These are phyloP conservation scores for Leccinum proliferum DNA, from an alignment of 1,284 basidiomycete genomes.

Conservation along the genomic window DNA sequence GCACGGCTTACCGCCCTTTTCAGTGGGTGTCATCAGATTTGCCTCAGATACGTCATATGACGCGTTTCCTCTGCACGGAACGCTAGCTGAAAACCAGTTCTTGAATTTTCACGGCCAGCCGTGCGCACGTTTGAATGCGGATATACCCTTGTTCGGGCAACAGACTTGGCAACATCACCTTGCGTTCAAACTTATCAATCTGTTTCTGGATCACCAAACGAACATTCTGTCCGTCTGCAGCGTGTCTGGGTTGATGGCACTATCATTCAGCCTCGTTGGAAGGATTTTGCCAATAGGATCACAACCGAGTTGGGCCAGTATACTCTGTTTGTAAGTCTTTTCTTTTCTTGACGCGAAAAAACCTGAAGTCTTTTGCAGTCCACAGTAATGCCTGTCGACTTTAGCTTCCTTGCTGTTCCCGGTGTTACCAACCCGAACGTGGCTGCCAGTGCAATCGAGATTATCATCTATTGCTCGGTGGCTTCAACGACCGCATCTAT, in stretches of 20 bases:
- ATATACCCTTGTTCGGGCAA: slow-evolving; percentile 8
- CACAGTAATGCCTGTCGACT: slow-evolving; percentile 19
- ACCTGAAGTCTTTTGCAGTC: slow-evolving; percentile 14
- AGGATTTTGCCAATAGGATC: slow-evolving; percentile 37
- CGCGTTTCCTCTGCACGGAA: neutral
- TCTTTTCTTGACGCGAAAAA: neutral
- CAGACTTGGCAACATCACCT: slow-evolving; percentile 8
- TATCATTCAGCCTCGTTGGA: slow-evolving; percentile 22
- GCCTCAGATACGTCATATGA: neutral
- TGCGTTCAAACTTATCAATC: slow-evolving; percentile 5
- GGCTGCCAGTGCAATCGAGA: neutral
- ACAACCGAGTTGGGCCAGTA: slow-evolving; percentile 46
- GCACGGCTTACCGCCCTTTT: slow-evolving; percentile 15
- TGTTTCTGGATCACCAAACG: slow-evolving; percentile 12
- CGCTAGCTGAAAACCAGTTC: slow-evolving; percentile 15
- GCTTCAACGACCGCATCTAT: slow-evolving; percentile 13
- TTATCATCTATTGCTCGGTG: slow-evolving; percentile 14
- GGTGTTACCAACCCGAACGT: neutral
- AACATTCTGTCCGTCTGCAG: slow-evolving; percentile 12
- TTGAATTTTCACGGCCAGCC: slow-evolving; percentile 14
- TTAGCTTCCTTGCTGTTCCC: slow-evolving; percentile 18
- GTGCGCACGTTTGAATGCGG: slow-evolving; percentile 15
- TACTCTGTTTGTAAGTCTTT: slow-evolving; percentile 40
- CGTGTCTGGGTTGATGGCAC: slow-evolving; percentile 22
- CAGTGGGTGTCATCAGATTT: slow-evolving; percentile 7